Evolutionary conservation across 2,329 filamentous ascomycete genomes (phyloP).

Genomic region (Colletotrichum neosansevieriae): DNA sequence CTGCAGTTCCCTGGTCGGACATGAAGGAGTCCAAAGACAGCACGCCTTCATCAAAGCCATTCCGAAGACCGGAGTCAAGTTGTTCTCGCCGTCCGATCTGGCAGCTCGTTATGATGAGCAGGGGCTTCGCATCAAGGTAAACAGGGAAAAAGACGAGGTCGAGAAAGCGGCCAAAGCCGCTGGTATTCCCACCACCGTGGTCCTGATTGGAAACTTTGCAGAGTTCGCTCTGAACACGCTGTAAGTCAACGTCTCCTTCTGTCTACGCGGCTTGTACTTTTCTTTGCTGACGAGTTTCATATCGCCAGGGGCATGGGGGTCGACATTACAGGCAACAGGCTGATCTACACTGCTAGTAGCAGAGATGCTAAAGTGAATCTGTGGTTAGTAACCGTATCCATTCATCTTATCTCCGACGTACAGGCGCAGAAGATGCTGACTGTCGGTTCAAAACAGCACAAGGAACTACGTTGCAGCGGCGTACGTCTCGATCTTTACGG

Average conservation of each 20-base stretch:
- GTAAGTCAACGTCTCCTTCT: background rate
- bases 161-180: conserved; percentile 43
- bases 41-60: conserved; percentile 46
- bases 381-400: conserved; percentile 1
- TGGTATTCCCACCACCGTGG: conserved; percentile 42
- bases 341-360: conserved; percentile 19
- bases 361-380: background rate
- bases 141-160: conserved; percentile 44
- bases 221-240: conserved; percentile 44
- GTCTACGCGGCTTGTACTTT: background rate
- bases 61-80: conserved; percentile 44
- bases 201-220: conserved; percentile 45
- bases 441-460: conserved; percentile 37
- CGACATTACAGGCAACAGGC: conserved; percentile 9
- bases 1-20: conserved; percentile 41
- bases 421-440: too few species aligned
- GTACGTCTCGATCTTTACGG: conserved; percentile 46
- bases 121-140: conserved; percentile 41
- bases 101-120: conserved; percentile 44
- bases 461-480: conserved; percentile 46
- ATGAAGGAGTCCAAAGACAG: conserved; percentile 43
- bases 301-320: conserved; percentile 9
- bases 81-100: conserved; percentile 48
- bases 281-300: background rate
- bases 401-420: too few species aligned